Evolutionary conservation across 805 yeast genomes (phyloP).

Genomic region (Saturnispora ahearnii): DNA sequence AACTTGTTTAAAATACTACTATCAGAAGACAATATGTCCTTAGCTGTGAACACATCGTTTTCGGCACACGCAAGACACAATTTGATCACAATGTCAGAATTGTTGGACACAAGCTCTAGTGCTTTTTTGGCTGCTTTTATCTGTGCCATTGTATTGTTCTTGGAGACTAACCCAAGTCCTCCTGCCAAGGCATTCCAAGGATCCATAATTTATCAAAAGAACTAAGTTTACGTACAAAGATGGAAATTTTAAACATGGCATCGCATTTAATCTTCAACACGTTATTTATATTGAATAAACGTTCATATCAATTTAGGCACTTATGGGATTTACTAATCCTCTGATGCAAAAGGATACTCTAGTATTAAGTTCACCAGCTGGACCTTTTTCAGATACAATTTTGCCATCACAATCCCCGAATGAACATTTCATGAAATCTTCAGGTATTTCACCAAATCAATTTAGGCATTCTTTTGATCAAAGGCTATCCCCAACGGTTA

Average conservation of each 20-base stretch:
- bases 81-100: conserved; percentile 19
- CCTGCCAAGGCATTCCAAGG: conserved; percentile 25
- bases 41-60: conserved; percentile 27
- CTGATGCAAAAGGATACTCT: neutral
- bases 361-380: neutral
- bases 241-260: neutral
- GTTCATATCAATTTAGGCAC: neutral
- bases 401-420: neutral
- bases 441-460: neutral
- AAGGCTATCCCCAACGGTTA: neutral
- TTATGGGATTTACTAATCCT: neutral
- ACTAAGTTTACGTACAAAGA: neutral
- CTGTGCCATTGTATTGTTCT: conserved; percentile 26
- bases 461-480: conserved; percentile 1
- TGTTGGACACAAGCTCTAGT: conserved; percentile 21
- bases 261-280: neutral
- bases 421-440: neutral
- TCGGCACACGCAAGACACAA: conserved; percentile 32
- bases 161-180: conserved; percentile 12
- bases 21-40: conserved; percentile 20
- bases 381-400: neutral
- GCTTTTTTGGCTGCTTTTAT: conserved; percentile 32
- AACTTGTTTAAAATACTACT: conserved; percentile 18
- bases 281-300: neutral
- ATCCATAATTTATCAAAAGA: conserved; percentile 17